These are phyloP conservation scores for Astrothelium subdiscretum DNA, from an alignment of 495 filamentous ascomycete genomes.

Conservation along the genomic window DNA sequence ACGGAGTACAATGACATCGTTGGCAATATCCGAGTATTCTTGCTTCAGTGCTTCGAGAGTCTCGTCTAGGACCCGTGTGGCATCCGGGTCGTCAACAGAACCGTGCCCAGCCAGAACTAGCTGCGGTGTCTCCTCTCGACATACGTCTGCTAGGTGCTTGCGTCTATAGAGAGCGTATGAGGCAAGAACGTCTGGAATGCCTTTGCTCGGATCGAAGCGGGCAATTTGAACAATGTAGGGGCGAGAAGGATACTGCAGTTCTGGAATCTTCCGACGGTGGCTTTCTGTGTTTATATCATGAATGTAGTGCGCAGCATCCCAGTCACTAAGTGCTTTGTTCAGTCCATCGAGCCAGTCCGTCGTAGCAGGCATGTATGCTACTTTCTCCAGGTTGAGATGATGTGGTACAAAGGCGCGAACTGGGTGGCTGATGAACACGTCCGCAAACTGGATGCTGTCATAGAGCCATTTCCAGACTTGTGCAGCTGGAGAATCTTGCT, in stretches of 20 bases:
- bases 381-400: constrained; percentile 51
- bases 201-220: constrained; percentile 80
- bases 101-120: constrained; percentile 69
- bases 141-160: constrained; percentile 36
- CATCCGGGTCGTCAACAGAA: constrained; percentile 79
- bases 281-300: constrained; percentile 60
- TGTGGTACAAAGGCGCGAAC: constrained; percentile 66
- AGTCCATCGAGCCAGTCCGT: constrained; percentile 87
- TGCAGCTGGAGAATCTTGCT: constrained; percentile 52
- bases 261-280: constrained; percentile 42
- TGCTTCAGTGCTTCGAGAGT: constrained; percentile 55
- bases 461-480: constrained; percentile 73
- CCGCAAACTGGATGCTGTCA: constrained; percentile 55
- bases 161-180: constrained; percentile 64
- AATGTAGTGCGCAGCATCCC: constrained; percentile 67
- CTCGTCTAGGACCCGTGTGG: constrained; percentile 57
- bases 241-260: constrained; percentile 56
- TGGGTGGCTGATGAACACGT: constrained; percentile 79
- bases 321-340: constrained; percentile 66
- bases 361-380: constrained; percentile 71
- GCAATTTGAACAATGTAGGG: constrained; percentile 75
- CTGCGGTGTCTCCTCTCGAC: constrained; percentile 49
- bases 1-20: constrained; percentile 61
- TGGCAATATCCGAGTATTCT: constrained; percentile 34
- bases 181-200: constrained; percentile 68